These are phyloP conservation scores for Botryotinia narcissicola DNA, from an alignment of 2,329 filamentous ascomycete genomes.

Conservation along the genomic window DNA sequence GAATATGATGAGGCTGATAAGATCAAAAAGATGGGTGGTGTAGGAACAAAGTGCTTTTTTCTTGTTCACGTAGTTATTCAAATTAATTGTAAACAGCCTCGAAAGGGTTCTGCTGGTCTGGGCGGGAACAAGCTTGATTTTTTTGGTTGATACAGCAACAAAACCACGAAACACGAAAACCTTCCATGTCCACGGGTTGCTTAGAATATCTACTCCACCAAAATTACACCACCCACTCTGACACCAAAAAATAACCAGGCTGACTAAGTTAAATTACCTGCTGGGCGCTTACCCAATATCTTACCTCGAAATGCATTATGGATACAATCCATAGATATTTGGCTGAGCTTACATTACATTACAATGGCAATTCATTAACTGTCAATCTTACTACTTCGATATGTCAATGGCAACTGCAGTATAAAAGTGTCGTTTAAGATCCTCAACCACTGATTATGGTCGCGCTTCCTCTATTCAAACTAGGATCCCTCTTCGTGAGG, in stretches of 20 bases:
- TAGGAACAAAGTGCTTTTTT: not conserved
- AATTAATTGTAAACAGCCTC: slow-evolving; percentile 16
- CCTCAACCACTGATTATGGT: slow-evolving; percentile 50
- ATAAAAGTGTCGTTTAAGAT: not conserved
- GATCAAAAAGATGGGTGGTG: slow-evolving; percentile 8
- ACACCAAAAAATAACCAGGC: not conserved
- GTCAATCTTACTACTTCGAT: not conserved
- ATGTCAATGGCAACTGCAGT: not conserved
- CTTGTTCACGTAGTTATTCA: not conserved
- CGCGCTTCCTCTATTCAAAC: slow-evolving; percentile 65
- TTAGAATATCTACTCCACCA: not conserved
- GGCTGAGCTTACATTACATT: not conserved
- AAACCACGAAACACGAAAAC: not conserved
- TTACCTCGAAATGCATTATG: not conserved
- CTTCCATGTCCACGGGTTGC: no score
- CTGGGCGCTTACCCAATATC: not conserved
- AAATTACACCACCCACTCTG: slow-evolving; percentile 1
- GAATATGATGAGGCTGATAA: slow-evolving; percentile 9
- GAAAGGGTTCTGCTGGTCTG: slow-evolving; percentile 3
- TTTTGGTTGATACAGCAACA: slow-evolving; percentile 18
- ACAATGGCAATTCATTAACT: not conserved
- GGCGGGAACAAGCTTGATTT: slow-evolving; percentile 6
- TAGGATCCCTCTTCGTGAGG: slow-evolving; percentile 61
- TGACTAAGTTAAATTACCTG: not conserved
- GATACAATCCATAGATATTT: not conserved